Base-by-base conservation (phyloP, 441 rosid genomes). In the Jatropha multifida region DNA sequence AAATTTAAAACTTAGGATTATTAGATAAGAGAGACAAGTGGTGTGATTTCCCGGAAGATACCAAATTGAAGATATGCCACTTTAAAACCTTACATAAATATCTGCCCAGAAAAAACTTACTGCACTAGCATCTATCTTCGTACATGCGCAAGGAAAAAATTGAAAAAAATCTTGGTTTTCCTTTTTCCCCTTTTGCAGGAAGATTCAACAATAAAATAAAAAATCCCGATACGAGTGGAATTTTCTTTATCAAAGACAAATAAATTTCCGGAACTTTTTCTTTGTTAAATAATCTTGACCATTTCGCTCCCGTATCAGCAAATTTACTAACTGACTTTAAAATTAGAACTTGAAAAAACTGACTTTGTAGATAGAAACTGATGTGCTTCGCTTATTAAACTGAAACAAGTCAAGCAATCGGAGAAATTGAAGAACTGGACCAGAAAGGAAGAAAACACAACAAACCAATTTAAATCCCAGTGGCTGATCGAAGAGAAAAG, bases 381-480 rank as follows among this genome's bases (percentile, higher is more conserved):
- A 68, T 37, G 14, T 2, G 2, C 1, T 49, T 23, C n/a, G 1
- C 7, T 5, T n/a, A 20, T 58, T 20, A 40, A 63, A 63, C 52
- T 51, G 37, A 63, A 62, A 17, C 65, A n/a, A 65, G 41, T 49
- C 38, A 63, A 52, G 15, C 3, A 44, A 70, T 20, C 23, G 32
- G 27, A 26, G 18, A 61, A 51, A 51, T 1, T 27, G 48, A 61
- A 62, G 41, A 69, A 71, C 7, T 49, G 13, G 44, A 32, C 37
- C 7, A 46, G 20, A 48, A 51, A 65, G 9, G 70, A 52, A 44
- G 52, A 20, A 52, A 58, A 64, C 13, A 26, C 12, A 52, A 17
- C 72, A 41, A 62, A 70, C 70, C 15, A 27, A 60, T 15, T 51
- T 38, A 76, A 75, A 71, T 44, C 54, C 46, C 40, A 49, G 55